A percentile compares a stretch with the other conserved stretches of the same genome.
phyloP scores from a whole-genome alignment of 2,329 filamentous ascomycete genomes.

The Pseudogymnoascus sp. region DNA sequence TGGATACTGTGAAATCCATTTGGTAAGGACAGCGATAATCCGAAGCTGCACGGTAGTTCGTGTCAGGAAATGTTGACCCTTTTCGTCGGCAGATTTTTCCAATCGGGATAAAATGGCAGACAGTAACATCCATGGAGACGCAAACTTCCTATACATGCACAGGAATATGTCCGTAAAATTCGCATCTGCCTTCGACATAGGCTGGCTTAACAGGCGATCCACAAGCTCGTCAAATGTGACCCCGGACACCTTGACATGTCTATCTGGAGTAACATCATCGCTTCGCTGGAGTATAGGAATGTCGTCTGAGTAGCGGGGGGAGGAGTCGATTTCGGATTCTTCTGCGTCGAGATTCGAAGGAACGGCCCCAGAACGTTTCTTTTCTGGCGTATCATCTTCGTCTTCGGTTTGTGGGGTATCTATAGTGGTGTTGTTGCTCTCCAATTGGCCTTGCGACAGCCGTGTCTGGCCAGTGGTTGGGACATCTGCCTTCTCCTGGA shows the following conservation, averaged over 20 bases:
- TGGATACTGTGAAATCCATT: constrained; percentile 84
- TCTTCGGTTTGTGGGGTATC: neutral
- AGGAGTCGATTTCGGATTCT: constrained; percentile 63
- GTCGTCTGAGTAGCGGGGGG: constrained; percentile 58
- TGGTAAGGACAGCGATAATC: constrained; percentile 73
- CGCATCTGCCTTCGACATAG: constrained; percentile 75
- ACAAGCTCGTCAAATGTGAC: constrained; percentile 64
- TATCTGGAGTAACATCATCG: constrained; percentile 53
- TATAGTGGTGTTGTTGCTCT: neutral
- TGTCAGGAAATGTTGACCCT: constrained; percentile 59
- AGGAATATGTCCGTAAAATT: constrained; percentile 87
- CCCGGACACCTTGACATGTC: constrained; percentile 42
- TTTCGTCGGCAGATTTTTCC: constrained; percentile 59
- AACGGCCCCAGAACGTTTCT: constrained; percentile 8
- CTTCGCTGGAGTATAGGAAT: constrained; percentile 57
- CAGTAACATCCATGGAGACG: constrained; percentile 70
- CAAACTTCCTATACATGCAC: constrained; percentile 89
- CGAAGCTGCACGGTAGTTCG: constrained; percentile 75
- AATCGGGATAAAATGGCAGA: constrained; percentile 69
- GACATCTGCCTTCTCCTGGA: constrained; percentile 1
- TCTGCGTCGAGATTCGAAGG: constrained; percentile 34
- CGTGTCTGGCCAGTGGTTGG: neutral
- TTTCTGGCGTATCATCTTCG: neutral
- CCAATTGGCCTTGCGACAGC: neutral
- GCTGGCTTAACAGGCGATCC: constrained; percentile 73